Conservation (phyloP, 805 yeast genomes). For the Candida sithepensis region DNA sequence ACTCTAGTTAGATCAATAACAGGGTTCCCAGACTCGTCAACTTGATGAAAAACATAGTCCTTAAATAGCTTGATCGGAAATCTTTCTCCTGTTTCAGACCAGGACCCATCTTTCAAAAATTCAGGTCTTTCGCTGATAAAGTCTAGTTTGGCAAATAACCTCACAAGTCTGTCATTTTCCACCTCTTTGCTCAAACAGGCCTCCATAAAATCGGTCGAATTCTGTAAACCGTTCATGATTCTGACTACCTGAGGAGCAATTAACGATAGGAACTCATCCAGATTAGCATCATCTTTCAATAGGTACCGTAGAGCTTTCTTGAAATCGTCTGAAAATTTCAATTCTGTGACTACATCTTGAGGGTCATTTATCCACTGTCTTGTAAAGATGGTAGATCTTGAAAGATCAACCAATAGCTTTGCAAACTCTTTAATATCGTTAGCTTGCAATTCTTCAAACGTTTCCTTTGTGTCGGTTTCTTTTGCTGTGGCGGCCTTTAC, state of each 20-base stretch:
- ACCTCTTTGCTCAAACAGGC: slow-evolving; percentile 64
- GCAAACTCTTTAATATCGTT: slow-evolving; percentile 63
- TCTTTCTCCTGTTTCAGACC: slow-evolving; percentile 75
- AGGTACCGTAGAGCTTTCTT: slow-evolving; percentile 40
- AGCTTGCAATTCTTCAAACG: slow-evolving; percentile 17
- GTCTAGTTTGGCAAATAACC: slow-evolving; percentile 78
- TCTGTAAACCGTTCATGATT: slow-evolving; percentile 47
- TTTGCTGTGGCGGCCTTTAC: slow-evolving; percentile 34
- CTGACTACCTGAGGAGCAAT: slow-evolving; percentile 44
- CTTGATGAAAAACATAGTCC: slow-evolving; percentile 83
- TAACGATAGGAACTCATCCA: slow-evolving; percentile 33
- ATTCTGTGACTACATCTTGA: slow-evolving; percentile 23
- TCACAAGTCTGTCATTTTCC: slow-evolving; percentile 83
- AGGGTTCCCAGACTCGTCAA: slow-evolving; percentile 73
- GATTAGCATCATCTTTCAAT: slow-evolving; percentile 25
- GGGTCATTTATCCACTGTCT: slow-evolving; percentile 17
- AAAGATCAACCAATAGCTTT: slow-evolving; percentile 51
- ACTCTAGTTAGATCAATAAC: slow-evolving; percentile 81
- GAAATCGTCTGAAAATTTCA: slow-evolving; percentile 43
- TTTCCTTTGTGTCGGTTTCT: slow-evolving; percentile 29
- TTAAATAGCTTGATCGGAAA: slow-evolving; percentile 72
- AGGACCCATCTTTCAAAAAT: slow-evolving; percentile 45
- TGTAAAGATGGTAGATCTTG: slow-evolving; percentile 31
- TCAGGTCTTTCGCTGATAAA: slow-evolving; percentile 76
- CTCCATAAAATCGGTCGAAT: slow-evolving; percentile 56